Base-by-base conservation (phyloP, 2,329 filamentous ascomycete genomes). In the Trichoderma brevicompactum region DNA sequence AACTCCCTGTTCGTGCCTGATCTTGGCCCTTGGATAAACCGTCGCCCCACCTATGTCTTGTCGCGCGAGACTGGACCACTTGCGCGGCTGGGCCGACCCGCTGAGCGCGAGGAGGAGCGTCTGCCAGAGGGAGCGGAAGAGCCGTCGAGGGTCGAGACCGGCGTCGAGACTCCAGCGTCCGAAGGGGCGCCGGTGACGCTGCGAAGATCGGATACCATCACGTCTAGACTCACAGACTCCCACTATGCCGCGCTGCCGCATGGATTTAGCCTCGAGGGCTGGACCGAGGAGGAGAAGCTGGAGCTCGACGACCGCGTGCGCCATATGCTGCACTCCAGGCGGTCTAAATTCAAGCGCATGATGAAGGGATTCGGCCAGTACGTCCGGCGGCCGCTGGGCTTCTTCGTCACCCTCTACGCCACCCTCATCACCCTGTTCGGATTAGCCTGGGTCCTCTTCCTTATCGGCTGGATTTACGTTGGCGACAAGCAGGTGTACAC, bases 401-500 rank as follows among this genome's bases (percentile, higher is more conserved):
- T 95, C 73, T 83, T 94, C 63, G 90, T 96, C 66, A 95, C 92
- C 0, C 78, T 96, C 4, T 96, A 96, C 75, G 92, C 92, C 8
- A 88, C 85, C 1, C 81, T 94, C 19, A 94, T 96, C 70, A 95
- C 92, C 0, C 81, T 94, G 0, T 96, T 96, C 71, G 92, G 92
- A 72, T 82, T 94, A 12, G 91, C 91, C 0, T 96, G 92, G 92
- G 92, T 96, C 1, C 83, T 96, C n/a, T 95, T 94, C 78, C 80
- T 96, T 63, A 96, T 96, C 74, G 91, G 89, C 54, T 96, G 92
- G 92, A 92, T 95, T 73, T 93, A 92, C 68, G 89, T 94, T 19
- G 91, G 90, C 19, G 85, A 87, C 36, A 82, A 83, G 70, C 90
- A 94, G 74, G 79, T 86, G 3, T 94, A 91, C 68, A 76, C 85